A percentile compares a stretch with the other conserved stretches of the same genome.
Conservation (phyloP, 257 asterid species). For the Jacaranda copaia region DNA sequence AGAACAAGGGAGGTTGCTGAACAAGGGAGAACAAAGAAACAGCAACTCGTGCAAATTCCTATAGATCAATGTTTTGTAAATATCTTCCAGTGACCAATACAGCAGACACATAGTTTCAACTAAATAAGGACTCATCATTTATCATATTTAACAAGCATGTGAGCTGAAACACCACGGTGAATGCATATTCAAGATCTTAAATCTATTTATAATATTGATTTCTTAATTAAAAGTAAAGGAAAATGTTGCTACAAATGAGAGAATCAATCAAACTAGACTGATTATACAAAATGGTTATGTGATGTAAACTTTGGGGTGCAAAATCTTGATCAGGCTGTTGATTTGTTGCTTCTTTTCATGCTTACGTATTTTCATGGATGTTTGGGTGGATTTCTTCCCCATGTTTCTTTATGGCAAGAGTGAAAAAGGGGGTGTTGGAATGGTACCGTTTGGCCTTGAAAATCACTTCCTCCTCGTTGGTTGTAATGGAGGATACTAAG, state of each 20-base stretch:
- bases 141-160: too few relatives aligned
- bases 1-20: too few relatives aligned
- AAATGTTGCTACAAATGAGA: conserved; percentile 24
- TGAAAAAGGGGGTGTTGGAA: neutral
- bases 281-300: conserved; percentile 30
- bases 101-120: too few relatives aligned
- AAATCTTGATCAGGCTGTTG: conserved; percentile 38
- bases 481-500: conserved; percentile 44
- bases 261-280: conserved; percentile 21
- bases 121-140: too few relatives aligned
- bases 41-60: neutral
- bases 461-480: conserved; percentile 25
- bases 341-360: conserved; percentile 38
- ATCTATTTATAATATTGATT: conserved; percentile 10
- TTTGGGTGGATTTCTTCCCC: conserved; percentile 42
- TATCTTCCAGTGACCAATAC: too few relatives aligned
- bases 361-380: conserved; percentile 33
- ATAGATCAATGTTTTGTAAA: neutral
- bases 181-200: neutral
- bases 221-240: conserved; percentile 2
- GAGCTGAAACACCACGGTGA: too few relatives aligned
- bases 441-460: conserved; percentile 34
- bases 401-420: neutral
- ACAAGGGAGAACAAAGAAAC: neutral
- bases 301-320: conserved; percentile 55